Evolutionary conservation across 305 asterid genomes (phyloP), one percentile per base, ranked within the genome.

Genomic region (Fraxinus albicans): DNA sequence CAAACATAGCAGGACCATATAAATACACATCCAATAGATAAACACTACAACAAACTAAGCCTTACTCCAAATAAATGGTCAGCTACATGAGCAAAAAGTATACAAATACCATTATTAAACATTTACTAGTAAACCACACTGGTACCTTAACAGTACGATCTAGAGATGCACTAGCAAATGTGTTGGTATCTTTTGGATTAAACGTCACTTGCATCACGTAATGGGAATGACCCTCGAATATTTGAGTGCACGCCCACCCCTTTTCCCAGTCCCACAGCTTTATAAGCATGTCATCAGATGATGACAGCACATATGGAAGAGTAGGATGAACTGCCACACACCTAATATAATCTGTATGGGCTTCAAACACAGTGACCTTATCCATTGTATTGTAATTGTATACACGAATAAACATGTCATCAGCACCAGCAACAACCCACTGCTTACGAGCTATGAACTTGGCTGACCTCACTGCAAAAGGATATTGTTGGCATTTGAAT

Each of bases 261-360:
- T 94, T 96, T 86, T 97, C 99, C 99, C 99, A 97, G 88, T 97
- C 99, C 99, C 99, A 97, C 47, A 97, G 98, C 89, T 97, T 97
- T 89, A 97, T 97, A 85, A 97, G 97, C 99, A 93, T 97, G 93
- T 97, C 99, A 86, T 97, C 99, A 29, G 99, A 95, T 74, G 99
- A 95, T 89, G 99, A 96, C 90, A 96, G 82, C 84, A 96, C 98
- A 75, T 92, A 94, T 7, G 99, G 97, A 53, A 96, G 98, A 40
- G 95, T 96, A 84, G 99, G 98, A 91, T 96, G 99, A 82, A 93
- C 98, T 25, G 98, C 92, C 86, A 96, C 98, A 88, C 98, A 96
- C 90, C 99, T 92, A 85, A 96, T 96, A 90, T 96, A 96, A 88
- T 96, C 99, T 23, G 98, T 92, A 86, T 96, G 99, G 25, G 97